Evolutionary conservation across 176 grass and related monocot species (phyloP).

Genomic region (Avena atlantica): DNA sequence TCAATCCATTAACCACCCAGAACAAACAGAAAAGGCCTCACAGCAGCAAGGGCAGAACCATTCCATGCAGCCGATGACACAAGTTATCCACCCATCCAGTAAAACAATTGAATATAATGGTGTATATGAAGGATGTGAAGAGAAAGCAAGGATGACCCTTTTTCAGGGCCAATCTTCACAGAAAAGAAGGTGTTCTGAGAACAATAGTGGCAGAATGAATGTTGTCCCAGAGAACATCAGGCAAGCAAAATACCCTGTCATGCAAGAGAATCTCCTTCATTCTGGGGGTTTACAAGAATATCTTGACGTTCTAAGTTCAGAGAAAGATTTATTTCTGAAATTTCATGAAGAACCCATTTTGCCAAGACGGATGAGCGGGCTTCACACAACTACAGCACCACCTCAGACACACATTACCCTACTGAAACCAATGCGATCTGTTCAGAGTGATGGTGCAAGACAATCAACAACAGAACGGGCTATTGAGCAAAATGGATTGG

Average conservation of each 20-base stretch:
- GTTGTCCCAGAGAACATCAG: conserved; percentile 56
- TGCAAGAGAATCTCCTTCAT: conserved; percentile 54
- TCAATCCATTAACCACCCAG: conserved; percentile 26
- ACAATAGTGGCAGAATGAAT: conserved; percentile 46
- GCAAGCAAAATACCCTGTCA: conserved; percentile 48
- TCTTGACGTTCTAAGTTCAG: conserved; percentile 66
- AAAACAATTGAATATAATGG: conserved; percentile 60
- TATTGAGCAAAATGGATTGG: conserved; percentile 45
- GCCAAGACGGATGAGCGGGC: conserved; percentile 30
- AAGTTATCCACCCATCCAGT: conserved; percentile 38
- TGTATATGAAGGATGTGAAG: conserved; percentile 63
- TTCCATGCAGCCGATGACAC: conserved; percentile 35
- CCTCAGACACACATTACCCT: conserved; percentile 73
- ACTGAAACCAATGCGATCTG: conserved; percentile 68
- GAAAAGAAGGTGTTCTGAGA: conserved; percentile 46
- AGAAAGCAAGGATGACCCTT: conserved; percentile 37
- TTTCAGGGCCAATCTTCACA: conserved; percentile 40
- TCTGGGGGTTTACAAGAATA: conserved; percentile 64
- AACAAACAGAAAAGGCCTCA: conserved; percentile 25
- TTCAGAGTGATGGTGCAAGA: conserved; percentile 37
- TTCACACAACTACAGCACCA: conserved; percentile 39
- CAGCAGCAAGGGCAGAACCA: conserved; percentile 25
- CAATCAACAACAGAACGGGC: conserved; percentile 21
- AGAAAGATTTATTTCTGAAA: conserved; percentile 76
- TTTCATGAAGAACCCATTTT: conserved; percentile 70